Percentiles rank a stretch among this genome's conserved stretches.
Conservation (phyloP, 2,329 filamentous ascomycete species). For the Fusarium metavorans region DNA sequence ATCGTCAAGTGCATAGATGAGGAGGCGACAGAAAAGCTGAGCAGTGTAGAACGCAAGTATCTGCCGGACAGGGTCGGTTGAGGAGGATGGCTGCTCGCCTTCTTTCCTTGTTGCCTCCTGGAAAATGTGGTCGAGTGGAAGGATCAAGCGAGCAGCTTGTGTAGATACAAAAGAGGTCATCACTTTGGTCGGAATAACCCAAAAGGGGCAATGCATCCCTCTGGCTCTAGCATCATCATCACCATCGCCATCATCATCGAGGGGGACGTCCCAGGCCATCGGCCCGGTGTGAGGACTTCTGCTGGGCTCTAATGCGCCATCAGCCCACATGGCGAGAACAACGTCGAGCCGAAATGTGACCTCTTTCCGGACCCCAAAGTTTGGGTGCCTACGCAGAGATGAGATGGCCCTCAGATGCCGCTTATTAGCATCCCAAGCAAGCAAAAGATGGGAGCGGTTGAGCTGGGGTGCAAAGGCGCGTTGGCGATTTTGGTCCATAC, state of each 20-base stretch:
- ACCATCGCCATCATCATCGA: neutral
- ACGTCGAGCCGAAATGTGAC: neutral
- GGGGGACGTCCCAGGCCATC: neutral
- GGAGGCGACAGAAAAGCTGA: constrained; percentile 3
- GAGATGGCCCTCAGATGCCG: constrained; percentile 1
- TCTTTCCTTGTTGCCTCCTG: neutral
- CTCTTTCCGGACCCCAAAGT: constrained; percentile 6
- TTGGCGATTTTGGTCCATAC: neutral
- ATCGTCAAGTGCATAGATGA: neutral
- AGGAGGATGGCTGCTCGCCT: neutral
- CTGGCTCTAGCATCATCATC: neutral
- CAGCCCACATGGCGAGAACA: neutral
- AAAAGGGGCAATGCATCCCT: neutral
- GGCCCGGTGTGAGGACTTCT: neutral
- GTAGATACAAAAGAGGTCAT: neutral
- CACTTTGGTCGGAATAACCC: neutral
- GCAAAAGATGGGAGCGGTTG: neutral
- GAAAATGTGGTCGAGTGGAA: constrained; percentile 7
- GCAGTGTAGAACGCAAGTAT: constrained; percentile 5
- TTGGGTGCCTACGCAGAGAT: neutral
- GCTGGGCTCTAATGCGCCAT: neutral
- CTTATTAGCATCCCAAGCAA: constrained; percentile 15
- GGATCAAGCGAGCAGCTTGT: neutral
- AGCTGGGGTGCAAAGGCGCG: neutral
- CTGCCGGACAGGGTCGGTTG: neutral